Evolutionary conservation across 352 stramenopile species (phyloP).

Genomic region (Phytopythium cucurbitacearum): DNA sequence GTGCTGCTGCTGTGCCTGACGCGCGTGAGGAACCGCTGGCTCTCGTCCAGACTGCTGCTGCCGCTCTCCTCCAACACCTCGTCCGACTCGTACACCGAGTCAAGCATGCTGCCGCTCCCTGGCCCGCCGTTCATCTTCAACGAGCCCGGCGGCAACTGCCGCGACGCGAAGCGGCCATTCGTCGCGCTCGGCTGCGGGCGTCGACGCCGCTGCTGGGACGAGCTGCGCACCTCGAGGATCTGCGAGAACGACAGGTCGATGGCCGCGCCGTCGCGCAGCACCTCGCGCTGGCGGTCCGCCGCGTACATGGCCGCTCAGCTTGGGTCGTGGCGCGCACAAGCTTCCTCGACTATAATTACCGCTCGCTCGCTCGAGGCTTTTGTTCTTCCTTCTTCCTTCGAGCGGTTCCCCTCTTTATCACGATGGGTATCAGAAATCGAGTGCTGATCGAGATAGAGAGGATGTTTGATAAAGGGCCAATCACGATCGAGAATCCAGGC

Average conservation of each 20-base stretch:
- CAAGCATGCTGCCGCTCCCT: constrained; percentile 24
- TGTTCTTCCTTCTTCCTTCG: not conserved
- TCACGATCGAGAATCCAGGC: no score
- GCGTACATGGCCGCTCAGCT: constrained; percentile 26
- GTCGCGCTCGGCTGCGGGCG: constrained; percentile 1
- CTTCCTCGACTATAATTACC: not conserved
- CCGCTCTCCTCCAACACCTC: constrained; percentile 32
- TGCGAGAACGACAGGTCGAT: constrained; percentile 81
- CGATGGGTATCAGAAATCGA: not conserved
- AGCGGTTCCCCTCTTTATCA: not conserved
- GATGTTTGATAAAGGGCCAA: no score
- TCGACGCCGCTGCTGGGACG: constrained; percentile 38
- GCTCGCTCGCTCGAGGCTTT: not conserved
- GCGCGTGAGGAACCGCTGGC: constrained; percentile 5
- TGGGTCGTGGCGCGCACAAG: not conserved
- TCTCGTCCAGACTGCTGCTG: constrained; percentile 6
- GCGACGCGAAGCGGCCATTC: not conserved
- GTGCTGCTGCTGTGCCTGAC: constrained; percentile 18
- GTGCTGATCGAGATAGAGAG: not conserved
- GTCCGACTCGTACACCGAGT: constrained; percentile 58
- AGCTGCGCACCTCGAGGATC: constrained; percentile 66
- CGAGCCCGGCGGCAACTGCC: constrained; percentile 9
- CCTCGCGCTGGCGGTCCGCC: constrained; percentile 21
- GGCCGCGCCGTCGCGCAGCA: constrained; percentile 19
- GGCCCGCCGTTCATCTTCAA: constrained; percentile 5